Evolutionary conservation across 2,329 filamentous ascomycete genomes (phyloP).

Genomic region (Epichloe gansuensis): DNA sequence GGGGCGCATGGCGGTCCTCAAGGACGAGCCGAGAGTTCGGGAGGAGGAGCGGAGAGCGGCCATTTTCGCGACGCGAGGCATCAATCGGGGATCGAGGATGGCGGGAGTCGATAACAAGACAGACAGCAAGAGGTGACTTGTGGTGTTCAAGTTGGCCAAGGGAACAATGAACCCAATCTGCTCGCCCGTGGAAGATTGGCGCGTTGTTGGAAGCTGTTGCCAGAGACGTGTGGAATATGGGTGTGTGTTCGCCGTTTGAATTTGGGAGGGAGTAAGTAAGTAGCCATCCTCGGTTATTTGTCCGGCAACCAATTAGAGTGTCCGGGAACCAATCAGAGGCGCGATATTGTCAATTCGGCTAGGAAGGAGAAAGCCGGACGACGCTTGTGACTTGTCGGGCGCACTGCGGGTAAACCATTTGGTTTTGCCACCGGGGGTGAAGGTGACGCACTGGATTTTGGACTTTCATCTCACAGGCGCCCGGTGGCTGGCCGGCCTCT

Average conservation of each 20-base stretch:
- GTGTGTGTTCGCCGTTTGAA: conserved; percentile 3
- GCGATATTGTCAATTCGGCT: conserved; percentile 20
- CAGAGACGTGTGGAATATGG: background rate
- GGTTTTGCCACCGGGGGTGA: background rate
- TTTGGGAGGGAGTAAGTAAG: conserved; percentile 1
- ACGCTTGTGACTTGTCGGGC: conserved; percentile 2
- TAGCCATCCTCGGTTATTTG: conserved; percentile 11
- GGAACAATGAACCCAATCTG: background rate
- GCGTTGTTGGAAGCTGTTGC: conserved; percentile 1
- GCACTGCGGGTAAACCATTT: conserved; percentile 4
- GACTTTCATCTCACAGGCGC: no score
- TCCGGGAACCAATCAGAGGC: conserved; percentile 8
- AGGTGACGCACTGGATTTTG: background rate
- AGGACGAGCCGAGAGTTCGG: conserved; percentile 37
- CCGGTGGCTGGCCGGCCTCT: no score
- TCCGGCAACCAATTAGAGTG: conserved; percentile 1
- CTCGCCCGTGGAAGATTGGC: background rate
- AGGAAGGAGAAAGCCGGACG: conserved; percentile 16
- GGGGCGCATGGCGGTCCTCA: conserved; percentile 27
- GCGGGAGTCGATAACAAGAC: background rate
- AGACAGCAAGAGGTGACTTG: background rate
- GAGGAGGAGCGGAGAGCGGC: conserved; percentile 48
- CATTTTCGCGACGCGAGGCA: conserved; percentile 29
- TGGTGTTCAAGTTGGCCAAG: background rate
- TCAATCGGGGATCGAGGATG: background rate